Percentiles rank a stretch among this genome's conserved stretches.
These are phyloP conservation scores for Lumnitzera racemosa DNA, from an alignment of 345 rosid species.

Conservation along the genomic window DNA sequence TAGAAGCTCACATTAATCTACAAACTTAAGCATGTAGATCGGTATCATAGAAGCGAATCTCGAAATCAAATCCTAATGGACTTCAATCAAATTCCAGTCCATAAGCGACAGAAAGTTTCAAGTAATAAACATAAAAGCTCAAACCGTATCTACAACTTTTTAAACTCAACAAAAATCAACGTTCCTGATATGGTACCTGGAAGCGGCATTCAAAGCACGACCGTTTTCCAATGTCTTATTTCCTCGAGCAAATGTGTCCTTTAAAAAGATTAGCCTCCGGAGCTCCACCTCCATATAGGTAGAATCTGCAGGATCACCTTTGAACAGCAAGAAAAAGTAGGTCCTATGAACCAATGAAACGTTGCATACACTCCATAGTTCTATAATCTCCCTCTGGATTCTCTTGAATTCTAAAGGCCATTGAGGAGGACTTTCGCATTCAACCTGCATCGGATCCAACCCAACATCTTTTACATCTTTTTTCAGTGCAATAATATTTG, in stretches of 20 bases:
- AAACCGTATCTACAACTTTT: too few relatives aligned
- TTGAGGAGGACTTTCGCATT: slow-evolving; percentile 21
- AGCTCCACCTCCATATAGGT: slow-evolving; percentile 89
- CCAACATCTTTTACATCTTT: slow-evolving; percentile 61
- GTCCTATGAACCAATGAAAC: slow-evolving; percentile 78
- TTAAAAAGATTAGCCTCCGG: slow-evolving; percentile 59
- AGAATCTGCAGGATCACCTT: slow-evolving; percentile 71
- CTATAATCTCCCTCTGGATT: slow-evolving; percentile 61
- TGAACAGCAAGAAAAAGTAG: slow-evolving; percentile 77
- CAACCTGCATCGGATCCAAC: slow-evolving; percentile 64
- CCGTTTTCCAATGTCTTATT: slow-evolving; percentile 48
- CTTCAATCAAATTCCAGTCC: too few relatives aligned
- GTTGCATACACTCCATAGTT: slow-evolving; percentile 77
- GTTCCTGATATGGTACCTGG: slow-evolving; percentile 35
- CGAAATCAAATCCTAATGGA: too few relatives aligned
- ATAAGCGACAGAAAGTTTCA: too few relatives aligned
- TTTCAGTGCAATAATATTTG: slow-evolving; percentile 16
- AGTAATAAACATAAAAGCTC: too few relatives aligned
- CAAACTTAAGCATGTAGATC: neutral
- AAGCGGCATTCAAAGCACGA: slow-evolving; percentile 24
- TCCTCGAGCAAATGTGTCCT: slow-evolving; percentile 40
- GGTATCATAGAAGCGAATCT: too few relatives aligned
- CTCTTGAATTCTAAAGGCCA: slow-evolving; percentile 65
- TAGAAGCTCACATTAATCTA: neutral
- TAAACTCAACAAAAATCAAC: too few relatives aligned